These are phyloP conservation scores for Pistacia atlantica DNA, from an alignment of 345 rosid species.

Conservation along the genomic window DNA sequence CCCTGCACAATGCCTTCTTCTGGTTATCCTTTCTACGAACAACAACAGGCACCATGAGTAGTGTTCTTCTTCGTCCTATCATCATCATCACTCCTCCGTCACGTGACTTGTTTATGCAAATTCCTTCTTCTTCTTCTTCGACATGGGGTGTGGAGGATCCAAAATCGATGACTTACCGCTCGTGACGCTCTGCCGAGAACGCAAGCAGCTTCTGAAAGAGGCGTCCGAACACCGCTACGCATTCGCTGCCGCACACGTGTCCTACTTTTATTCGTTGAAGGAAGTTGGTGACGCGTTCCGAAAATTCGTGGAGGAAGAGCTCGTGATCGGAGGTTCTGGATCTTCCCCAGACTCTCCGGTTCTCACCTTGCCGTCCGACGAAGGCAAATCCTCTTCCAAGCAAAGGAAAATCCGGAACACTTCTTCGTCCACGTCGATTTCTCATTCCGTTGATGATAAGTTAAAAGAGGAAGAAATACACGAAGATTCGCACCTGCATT, in stretches of 20 bases:
- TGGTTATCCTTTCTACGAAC: conserved; percentile 15
- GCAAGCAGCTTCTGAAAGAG: conserved; percentile 67
- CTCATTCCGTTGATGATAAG: conserved; percentile 51
- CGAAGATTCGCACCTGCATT: conserved; percentile 62
- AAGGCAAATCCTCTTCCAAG: conserved; percentile 44
- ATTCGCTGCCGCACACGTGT: conserved; percentile 84
- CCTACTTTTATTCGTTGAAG: conserved; percentile 68
- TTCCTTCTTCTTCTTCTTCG: background rate
- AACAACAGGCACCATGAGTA: conserved; percentile 28
- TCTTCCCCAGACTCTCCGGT: conserved; percentile 65
- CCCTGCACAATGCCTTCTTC: conserved; percentile 27
- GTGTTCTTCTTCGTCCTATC: background rate
- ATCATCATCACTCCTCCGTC: background rate
- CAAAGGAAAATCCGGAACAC: conserved; percentile 28
- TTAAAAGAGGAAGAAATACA: conserved; percentile 36
- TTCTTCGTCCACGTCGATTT: conserved; percentile 64
- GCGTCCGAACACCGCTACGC: conserved; percentile 75
- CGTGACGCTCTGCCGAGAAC: conserved; percentile 75
- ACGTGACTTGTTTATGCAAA: background rate
- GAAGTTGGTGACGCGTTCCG: conserved; percentile 82
- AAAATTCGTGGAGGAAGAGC: conserved; percentile 80
- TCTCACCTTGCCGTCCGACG: conserved; percentile 78
- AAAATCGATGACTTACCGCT: conserved; percentile 76
- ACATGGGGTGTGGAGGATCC: conserved; percentile 95
- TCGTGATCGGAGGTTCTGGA: conserved; percentile 43